phyloP scores from a whole-genome alignment of 306 rosid genomes.

The Heteromeles arbutifolia region DNA sequence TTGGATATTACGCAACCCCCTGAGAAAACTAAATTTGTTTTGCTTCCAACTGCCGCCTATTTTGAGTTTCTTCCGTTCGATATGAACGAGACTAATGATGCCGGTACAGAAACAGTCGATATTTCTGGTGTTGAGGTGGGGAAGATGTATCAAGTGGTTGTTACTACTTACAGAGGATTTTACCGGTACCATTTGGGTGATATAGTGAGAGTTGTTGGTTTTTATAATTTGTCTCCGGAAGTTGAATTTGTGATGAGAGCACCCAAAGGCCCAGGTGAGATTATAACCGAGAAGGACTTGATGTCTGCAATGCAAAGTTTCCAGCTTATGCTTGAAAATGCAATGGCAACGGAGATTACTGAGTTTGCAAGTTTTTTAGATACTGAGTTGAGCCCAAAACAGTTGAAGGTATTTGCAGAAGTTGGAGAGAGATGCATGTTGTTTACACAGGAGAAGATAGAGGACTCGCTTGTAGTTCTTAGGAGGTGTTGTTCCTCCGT shows the following conservation, averaged over 20 bases:
- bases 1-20: conserved; percentile 50
- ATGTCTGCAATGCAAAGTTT: conserved; percentile 37
- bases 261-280: conserved; percentile 38
- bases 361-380: conserved; percentile 53
- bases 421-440: conserved; percentile 26
- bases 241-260: conserved; percentile 61
- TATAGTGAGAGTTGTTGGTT: conserved; percentile 55
- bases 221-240: conserved; percentile 42
- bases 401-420: conserved; percentile 45
- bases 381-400: conserved; percentile 29
- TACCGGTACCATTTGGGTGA: conserved; percentile 59
- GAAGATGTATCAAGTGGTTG: conserved; percentile 66
- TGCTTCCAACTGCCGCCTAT: conserved; percentile 61
- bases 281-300: conserved; percentile 54
- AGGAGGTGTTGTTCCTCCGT: conserved; percentile 32
- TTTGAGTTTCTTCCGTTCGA: conserved; percentile 73
- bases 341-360: conserved; percentile 30
- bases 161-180: conserved; percentile 55
- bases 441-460: conserved; percentile 19
- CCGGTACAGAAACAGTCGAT: conserved; percentile 36
- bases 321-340: conserved; percentile 28
- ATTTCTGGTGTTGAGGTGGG: conserved; percentile 44
- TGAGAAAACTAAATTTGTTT: conserved; percentile 34
- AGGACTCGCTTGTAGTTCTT: conserved; percentile 25
- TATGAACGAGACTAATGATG: conserved; percentile 22